Base-by-base conservation (phyloP, 371 early-diverging fungal species). In the Apophysomyces trapeziformis region DNA sequence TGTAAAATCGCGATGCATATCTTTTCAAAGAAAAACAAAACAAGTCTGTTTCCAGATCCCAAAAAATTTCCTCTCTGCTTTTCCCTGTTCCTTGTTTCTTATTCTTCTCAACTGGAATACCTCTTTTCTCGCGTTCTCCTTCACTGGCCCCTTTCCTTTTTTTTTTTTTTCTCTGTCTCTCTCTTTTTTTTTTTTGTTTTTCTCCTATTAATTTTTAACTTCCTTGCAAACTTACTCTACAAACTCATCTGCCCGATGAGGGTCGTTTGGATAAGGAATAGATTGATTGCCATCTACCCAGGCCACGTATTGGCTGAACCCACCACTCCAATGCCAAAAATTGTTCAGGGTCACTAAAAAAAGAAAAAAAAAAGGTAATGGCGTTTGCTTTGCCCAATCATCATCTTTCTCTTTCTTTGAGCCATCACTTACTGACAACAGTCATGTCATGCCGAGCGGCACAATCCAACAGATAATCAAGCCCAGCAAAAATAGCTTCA, bases 251-350 rank as follows among this genome's bases (percentile, higher is more conserved):
- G 61, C 73, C 9, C 61, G 59, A 21, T 67, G 68, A 16, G 47
- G 50, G 26, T 69, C 65, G 7, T 61, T 60, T 38, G 87, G 87
- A 66, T 82, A 86, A 46, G 85, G 84, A 62, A 82, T 77, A 2
- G 65, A 57, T 38, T 80, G 62, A 35, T 68, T 70, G 5, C 69
- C 57, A 16, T 73, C 71, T 6, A 73, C 72, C 87, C 88, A 87
- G 54, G 73, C 72, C 13, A 87, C 82, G 67, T 85, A 87, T 73
- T 87, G 88, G 5, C 76, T 60, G 61, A 87, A 87, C 75, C 85
- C 87, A 64, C 88, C 88, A 74, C 80, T 80, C 88, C 88, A 87
- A 35, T 87, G 88, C 88, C 88, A 87, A 64, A 76, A 85, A 62
- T 87, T 87, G 61, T 68, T 80, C 43, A 87, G 58, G 1, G 80